Evolutionary conservation across 2,329 filamentous ascomycete genomes (phyloP), one percentile per base, ranked within the genome.

Genomic region (Fusarium miscanthi): DNA sequence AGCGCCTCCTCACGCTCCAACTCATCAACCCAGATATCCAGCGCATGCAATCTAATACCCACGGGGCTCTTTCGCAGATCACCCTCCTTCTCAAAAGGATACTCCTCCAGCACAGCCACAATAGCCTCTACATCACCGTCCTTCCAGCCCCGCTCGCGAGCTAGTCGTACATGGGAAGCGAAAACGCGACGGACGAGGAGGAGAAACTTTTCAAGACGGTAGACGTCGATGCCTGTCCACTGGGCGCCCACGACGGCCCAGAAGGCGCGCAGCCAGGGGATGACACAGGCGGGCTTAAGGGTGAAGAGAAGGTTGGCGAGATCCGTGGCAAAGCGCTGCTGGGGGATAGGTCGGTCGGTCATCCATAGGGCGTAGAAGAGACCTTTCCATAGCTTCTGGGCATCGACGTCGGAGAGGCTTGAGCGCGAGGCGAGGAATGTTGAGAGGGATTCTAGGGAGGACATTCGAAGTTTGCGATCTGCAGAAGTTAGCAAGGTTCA

Each of bases 321-420:
- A 70, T 95, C 91, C 74, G 87, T 84, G 75, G 93, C 93, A 49
- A 98, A 92, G 46, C 89, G 89, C 85, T 97, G 94, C 85, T 98
- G 95, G 6, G 93, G 91, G n/a, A 91, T 84, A 16, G 94, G 92
- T 52, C 94, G 93, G 86, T 98, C 95, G 81, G 92, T 94, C 91
- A 97, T 96, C 92, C 94, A 98, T 78, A 96, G 89, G 78, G 92
- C 92, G 87, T 94, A 98, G 86, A 96, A 98, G 25, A 98, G 89
- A 9, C 94, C 95, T 80, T 97, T 97, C 94, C 94, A 97, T 73
- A 98, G 88, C 85, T 97, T 97, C 68, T 95, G 86, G 54, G 94
- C 86, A 73, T 97, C 94, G 74, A 92, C 81, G 43, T 89, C 85
- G 23, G 89, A 84, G 69, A 98, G 89, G 59, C 82, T 77, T 41